Base-by-base conservation (phyloP, 106 monocot species). In the Phalaenopsis aphrodite region DNA sequence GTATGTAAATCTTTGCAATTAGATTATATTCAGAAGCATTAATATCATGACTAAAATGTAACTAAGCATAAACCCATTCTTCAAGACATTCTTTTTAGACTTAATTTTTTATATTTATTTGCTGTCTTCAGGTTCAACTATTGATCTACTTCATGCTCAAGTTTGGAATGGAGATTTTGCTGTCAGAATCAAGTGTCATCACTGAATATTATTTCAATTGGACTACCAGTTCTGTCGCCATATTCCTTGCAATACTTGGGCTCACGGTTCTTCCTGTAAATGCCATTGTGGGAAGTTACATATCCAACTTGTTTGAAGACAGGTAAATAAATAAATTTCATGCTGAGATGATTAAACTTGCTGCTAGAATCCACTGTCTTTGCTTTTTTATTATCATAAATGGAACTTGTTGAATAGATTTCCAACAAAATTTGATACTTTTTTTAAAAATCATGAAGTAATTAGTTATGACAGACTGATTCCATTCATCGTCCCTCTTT, bases 61-160 rank as follows among this genome's bases (percentile, higher is more conserved):
- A 30, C 14, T 69, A 69, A 39, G 23, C 67, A 2, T 24, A 24
- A 67, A 36, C 23, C 67, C 2, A 67, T 67, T 67, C 23, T 23
- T 36, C 14, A 39, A 61, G 21, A 14, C 38, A 39, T 5, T 39
- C 5, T 36, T 69, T 69, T 24, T 39, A 14, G 12, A 37, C 38
- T 52, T 52, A 52, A 52, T 41, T 36, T 80, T 71, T 72, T 38
- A 9, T 15, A 42, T 37, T 76, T 76, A 15, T 77, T 83, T 79
- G 24, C 73, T 30, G 37, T 52, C 77, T 84, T 41, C 76, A 96
- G 96, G 97, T 98, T 77, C 94, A 92, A 71, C 78, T 98, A 80
- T 79, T 98, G 86, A 94, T 98, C 83, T 98, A 98, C 82, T 94
- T 98, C 94, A 98, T 98, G 97, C 94, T 98, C 58, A 98, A 98